Conservation (phyloP, 2,329 filamentous ascomycete species). For the Aaosphaeria pasadenensis region DNA sequence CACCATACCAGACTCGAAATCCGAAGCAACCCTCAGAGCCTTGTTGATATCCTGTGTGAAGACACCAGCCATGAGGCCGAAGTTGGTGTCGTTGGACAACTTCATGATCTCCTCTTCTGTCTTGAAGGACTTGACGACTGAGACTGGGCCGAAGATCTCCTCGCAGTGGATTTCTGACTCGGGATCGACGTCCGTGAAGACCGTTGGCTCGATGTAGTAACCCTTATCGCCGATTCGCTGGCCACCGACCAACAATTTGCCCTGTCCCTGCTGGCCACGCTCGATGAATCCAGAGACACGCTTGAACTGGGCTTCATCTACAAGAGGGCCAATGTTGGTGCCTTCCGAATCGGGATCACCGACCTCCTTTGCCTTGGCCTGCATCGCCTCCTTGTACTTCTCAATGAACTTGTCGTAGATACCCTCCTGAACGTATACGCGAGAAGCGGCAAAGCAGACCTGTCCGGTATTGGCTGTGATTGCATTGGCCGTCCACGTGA, state of each 20-base stretch:
- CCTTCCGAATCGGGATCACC: conserved; percentile 27
- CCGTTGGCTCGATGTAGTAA: conserved; percentile 34
- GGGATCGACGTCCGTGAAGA: conserved; percentile 33
- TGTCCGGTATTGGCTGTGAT: conserved; percentile 39
- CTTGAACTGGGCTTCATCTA: conserved; percentile 33
- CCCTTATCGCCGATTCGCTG: conserved; percentile 27
- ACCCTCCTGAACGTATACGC: conserved; percentile 39
- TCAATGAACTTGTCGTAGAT: conserved; percentile 38
- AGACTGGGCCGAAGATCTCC: conserved; percentile 40
- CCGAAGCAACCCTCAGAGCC: conserved; percentile 28
- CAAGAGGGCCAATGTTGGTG: conserved; percentile 33
- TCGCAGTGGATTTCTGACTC: conserved; percentile 34
- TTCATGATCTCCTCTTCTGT: conserved; percentile 39
- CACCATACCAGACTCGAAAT: conserved; percentile 34
- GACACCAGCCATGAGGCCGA: conserved; percentile 37
- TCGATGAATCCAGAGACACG: conserved; percentile 36
- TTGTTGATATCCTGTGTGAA: conserved; percentile 41
- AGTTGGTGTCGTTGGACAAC: conserved; percentile 37
- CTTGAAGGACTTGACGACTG: conserved; percentile 34
- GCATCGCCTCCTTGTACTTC: conserved; percentile 32
- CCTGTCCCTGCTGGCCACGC: conserved; percentile 25
- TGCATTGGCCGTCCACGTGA: conserved; percentile 31
- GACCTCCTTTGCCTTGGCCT: conserved; percentile 25
- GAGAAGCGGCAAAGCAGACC: conserved; percentile 36
- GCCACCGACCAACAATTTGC: conserved; percentile 32